These are phyloP conservation scores for Coemansia erecta DNA, from an alignment of 192 early-diverging fungal species.

Conservation along the genomic window DNA sequence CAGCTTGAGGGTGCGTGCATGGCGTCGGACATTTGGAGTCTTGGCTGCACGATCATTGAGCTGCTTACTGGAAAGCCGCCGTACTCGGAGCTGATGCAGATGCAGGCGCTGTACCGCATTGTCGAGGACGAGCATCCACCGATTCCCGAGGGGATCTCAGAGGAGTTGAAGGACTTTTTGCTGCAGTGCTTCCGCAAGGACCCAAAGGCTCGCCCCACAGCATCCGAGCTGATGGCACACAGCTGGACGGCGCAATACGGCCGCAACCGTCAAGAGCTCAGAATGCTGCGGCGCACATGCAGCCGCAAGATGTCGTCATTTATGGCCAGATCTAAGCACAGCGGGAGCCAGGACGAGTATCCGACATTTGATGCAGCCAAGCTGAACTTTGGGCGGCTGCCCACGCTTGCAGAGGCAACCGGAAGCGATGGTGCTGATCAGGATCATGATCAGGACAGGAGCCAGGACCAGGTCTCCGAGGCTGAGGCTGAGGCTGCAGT, in stretches of 20 bases:
- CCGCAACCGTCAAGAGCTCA: constrained; percentile 53
- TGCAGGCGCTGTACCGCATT: constrained; percentile 92
- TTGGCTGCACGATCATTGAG: constrained; percentile 94
- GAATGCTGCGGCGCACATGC: constrained; percentile 52
- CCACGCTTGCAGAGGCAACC: constrained; percentile 4
- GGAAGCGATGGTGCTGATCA: constrained; percentile 5
- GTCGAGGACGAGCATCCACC: constrained; percentile 90
- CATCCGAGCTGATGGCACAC: constrained; percentile 69
- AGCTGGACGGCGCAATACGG: constrained; percentile 64
- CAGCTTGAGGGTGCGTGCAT: constrained; percentile 84
- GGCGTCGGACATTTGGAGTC: constrained; percentile 92
- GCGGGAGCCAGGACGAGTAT: constrained; percentile 11
- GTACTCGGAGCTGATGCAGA: constrained; percentile 77
- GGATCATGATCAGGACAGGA: not conserved
- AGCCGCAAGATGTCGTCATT: constrained; percentile 52
- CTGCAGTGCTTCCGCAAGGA: constrained; percentile 84
- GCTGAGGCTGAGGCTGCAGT: not conserved
- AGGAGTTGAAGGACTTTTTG: constrained; percentile 80
- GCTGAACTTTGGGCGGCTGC: constrained; percentile 20
- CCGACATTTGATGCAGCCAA: constrained; percentile 35
- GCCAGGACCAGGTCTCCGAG: not conserved
- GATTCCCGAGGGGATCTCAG: constrained; percentile 74
- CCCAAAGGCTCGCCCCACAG: constrained; percentile 67
- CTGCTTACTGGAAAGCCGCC: constrained; percentile 91
- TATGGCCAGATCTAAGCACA: constrained; percentile 32